phyloP scores from a whole-genome alignment of 371 early-diverging fungal genomes.

The Apophysomyces variabilis region DNA sequence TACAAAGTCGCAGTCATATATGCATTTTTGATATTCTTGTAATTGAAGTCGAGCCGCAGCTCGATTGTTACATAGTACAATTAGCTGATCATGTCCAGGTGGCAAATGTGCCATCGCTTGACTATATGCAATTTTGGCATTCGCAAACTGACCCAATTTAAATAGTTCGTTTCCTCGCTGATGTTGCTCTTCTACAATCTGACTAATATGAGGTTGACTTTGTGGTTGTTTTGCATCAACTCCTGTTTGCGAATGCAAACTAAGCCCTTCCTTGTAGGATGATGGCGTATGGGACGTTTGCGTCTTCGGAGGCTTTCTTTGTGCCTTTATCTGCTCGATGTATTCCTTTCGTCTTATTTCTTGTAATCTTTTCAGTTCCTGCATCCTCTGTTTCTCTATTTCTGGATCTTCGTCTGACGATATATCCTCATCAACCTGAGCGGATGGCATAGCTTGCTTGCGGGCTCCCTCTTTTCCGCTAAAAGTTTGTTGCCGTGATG shows the following conservation, averaged over 20 bases:
- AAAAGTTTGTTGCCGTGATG: not conserved
- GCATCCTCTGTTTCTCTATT: constrained; percentile 15
- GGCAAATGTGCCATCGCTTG: constrained; percentile 60
- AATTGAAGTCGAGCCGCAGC: constrained; percentile 77
- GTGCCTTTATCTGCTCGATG: not conserved
- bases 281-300: not conserved
- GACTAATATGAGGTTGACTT: not conserved
- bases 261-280: not conserved
- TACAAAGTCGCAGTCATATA: constrained; percentile 55
- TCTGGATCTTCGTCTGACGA: constrained; percentile 36
- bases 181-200: constrained; percentile 42
- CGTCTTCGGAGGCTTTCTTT: not conserved
- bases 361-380: constrained; percentile 1
- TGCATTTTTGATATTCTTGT: constrained; percentile 70
- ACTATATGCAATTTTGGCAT: constrained; percentile 73
- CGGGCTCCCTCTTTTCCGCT: too few species aligned
- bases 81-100: constrained; percentile 52
- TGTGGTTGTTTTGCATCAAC: not conserved
- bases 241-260: not conserved
- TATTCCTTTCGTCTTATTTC: constrained; percentile 6
- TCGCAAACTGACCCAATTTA: constrained; percentile 82
- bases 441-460: not conserved
- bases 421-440: constrained; percentile 32
- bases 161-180: constrained; percentile 73
- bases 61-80: constrained; percentile 77